Evolutionary conservation across 73 alveolate species (phyloP).

Genomic region (Paramecium caudatum): DNA sequence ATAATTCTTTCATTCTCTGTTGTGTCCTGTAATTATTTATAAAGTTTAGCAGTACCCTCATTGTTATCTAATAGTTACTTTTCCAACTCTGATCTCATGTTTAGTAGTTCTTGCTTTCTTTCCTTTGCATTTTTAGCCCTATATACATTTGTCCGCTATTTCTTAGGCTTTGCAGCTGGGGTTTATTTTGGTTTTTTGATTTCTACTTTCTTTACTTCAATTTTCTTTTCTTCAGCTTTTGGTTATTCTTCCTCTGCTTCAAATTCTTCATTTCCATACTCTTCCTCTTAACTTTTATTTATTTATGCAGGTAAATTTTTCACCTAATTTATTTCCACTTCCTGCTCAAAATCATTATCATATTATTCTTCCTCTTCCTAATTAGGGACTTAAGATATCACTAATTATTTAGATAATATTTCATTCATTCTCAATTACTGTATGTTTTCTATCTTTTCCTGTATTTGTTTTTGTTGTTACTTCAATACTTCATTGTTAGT

Average conservation of each 20-base stretch:
- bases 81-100: slow-evolving; percentile 31
- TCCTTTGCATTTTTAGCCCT: slow-evolving; percentile 37
- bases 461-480: not conserved
- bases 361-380: not conserved
- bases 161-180: not conserved
- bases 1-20: slow-evolving; percentile 20
- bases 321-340: not conserved
- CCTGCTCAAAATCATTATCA: not conserved
- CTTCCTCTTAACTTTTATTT: not conserved
- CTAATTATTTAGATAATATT: not conserved
- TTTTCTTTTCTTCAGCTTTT: not conserved
- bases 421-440: not conserved
- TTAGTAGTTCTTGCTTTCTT: slow-evolving; percentile 44
- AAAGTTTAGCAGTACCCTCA: not conserved
- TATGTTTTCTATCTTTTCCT: slow-evolving; percentile 1
- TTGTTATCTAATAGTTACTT: not conserved
- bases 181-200: not conserved
- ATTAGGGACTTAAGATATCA: not conserved
- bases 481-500: not conserved
- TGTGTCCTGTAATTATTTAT: not conserved
- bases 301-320: not conserved
- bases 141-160: not conserved
- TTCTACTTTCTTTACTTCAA: not conserved
- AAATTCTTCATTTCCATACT: not conserved
- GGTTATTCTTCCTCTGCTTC: not conserved